phyloP scores from a whole-genome alignment of 768 basidiomycete genomes.

The Mycena metata region DNA sequence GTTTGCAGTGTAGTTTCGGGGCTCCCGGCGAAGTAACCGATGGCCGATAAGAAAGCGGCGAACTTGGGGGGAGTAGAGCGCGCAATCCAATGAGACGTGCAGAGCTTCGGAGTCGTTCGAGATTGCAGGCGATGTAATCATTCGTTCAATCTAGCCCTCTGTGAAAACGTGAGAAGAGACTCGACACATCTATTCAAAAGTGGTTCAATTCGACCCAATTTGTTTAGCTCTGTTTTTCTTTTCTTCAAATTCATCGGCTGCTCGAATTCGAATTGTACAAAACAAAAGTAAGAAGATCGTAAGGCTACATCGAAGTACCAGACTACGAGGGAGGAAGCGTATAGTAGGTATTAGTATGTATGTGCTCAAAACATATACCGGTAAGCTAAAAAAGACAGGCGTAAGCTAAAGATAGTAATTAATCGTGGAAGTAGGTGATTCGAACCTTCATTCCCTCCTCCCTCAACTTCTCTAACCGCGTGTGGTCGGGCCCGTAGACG shows the following conservation, averaged over 20 bases:
- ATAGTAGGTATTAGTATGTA: conserved; percentile 18
- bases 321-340: conserved; percentile 19
- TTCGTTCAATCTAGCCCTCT: too few species aligned
- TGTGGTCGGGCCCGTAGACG: conserved; percentile 47
- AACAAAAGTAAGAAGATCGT: background rate
- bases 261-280: background rate
- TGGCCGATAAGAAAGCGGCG: too few species aligned
- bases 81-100: too few species aligned
- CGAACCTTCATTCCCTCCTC: conserved; percentile 51
- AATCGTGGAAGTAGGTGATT: conserved; percentile 34
- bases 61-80: too few species aligned
- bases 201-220: background rate
- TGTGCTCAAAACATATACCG: conserved; percentile 15
- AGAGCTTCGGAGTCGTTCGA: too few species aligned
- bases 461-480: conserved; percentile 47
- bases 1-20: too few species aligned
- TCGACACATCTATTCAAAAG: background rate
- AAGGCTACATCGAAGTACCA: background rate
- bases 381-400: conserved; percentile 30
- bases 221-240: conserved; percentile 2
- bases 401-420: conserved; percentile 22
- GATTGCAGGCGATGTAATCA: too few species aligned
- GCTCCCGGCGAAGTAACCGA: too few species aligned
- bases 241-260: background rate
- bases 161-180: too few species aligned